Evolutionary conservation across 805 yeast genomes (phyloP).

Genomic region (Spencermartinsiella europaea): DNA sequence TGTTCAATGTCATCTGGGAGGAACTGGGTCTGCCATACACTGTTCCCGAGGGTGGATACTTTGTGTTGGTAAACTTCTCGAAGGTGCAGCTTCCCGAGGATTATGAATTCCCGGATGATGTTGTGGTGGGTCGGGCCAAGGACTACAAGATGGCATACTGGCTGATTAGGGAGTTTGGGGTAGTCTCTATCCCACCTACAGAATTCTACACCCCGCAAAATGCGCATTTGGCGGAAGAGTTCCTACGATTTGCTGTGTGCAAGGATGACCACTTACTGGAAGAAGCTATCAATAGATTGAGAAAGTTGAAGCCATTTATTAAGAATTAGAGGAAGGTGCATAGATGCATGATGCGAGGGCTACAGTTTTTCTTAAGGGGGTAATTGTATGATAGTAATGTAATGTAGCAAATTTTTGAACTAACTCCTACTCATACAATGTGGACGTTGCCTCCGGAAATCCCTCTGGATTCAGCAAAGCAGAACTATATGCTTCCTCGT

Average conservation of each 20-base stretch:
- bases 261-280: conserved; percentile 78
- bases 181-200: conserved; percentile 96
- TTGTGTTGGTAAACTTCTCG: conserved; percentile 79
- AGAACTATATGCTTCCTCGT: too few relatives aligned
- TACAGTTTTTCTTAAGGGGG: not conserved
- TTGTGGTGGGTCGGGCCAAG: conserved; percentile 56
- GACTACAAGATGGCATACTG: conserved; percentile 90
- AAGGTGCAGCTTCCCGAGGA: conserved; percentile 74
- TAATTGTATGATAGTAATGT: too few relatives aligned
- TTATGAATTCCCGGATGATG: conserved; percentile 66
- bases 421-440: not conserved
- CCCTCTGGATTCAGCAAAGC: too few relatives aligned
- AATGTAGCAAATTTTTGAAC: not conserved
- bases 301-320: conserved; percentile 62
- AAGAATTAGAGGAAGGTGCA: conserved; percentile 15
- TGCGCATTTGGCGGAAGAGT: conserved; percentile 72
- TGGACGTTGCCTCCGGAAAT: too few relatives aligned
- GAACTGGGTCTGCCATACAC: conserved; percentile 88
- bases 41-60: conserved; percentile 88
- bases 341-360: not conserved
- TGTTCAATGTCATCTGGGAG: conserved; percentile 73
- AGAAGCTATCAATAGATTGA: conserved; percentile 75
- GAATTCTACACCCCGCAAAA: conserved; percentile 75
- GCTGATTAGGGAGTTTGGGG: conserved; percentile 88
- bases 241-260: conserved; percentile 92